Evolutionary conservation across 176 grass and related monocot species (phyloP).

Genomic region (Aegilops speltoides): DNA sequence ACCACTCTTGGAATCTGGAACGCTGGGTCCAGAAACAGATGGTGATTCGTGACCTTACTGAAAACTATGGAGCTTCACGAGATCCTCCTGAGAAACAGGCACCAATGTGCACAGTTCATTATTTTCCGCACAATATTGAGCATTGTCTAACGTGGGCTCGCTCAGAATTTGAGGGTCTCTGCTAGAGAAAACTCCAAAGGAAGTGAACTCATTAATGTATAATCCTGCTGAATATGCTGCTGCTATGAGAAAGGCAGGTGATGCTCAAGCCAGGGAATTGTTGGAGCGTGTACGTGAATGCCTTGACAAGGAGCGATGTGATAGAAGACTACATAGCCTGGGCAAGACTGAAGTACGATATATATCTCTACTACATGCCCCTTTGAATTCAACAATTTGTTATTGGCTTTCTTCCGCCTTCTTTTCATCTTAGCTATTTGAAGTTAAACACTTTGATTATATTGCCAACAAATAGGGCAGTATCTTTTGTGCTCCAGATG

Average conservation of each 20-base stretch:
- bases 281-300: slow-evolving; percentile 52
- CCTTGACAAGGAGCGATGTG: slow-evolving; percentile 60
- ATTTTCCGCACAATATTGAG: slow-evolving; percentile 75
- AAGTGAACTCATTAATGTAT: slow-evolving; percentile 73
- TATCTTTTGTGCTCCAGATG: not conserved
- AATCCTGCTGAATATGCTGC: slow-evolving; percentile 56
- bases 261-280: slow-evolving; percentile 68
- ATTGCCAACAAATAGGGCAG: not conserved
- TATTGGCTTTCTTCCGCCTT: not conserved
- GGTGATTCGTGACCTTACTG: slow-evolving; percentile 76
- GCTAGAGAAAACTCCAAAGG: slow-evolving; percentile 71
- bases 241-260: slow-evolving; percentile 58
- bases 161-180: slow-evolving; percentile 70
- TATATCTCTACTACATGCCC: slow-evolving; percentile 18
- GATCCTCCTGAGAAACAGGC: slow-evolving; percentile 74
- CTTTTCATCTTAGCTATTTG: not conserved
- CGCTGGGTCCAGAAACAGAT: slow-evolving; percentile 56
- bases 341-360: slow-evolving; percentile 37
- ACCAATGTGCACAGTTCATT: slow-evolving; percentile 70
- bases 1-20: slow-evolving; percentile 78
- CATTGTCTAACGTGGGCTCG: slow-evolving; percentile 77
- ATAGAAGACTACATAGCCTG: slow-evolving; percentile 65
- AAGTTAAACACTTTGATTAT: slow-evolving; percentile 3
- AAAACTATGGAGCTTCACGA: slow-evolving; percentile 76
- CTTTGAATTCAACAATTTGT: slow-evolving; percentile 4